A percentile compares a stretch with the other conserved stretches of the same genome.
phyloP scores from a whole-genome alignment of 768 basidiomycete genomes.

The Tephrocybe rancida region DNA sequence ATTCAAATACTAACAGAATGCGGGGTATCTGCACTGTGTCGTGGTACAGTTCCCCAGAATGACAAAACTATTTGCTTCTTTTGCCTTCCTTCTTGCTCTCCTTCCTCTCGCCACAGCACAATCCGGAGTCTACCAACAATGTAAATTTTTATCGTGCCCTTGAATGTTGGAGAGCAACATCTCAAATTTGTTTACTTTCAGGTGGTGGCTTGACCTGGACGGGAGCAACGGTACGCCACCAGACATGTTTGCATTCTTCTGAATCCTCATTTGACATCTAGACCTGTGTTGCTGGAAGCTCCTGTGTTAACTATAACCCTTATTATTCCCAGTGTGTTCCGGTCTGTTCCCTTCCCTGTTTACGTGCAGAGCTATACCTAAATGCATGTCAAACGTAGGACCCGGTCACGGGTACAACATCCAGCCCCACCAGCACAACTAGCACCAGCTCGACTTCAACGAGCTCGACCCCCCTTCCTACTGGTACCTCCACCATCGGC shows the following conservation, averaged over 20 bases:
- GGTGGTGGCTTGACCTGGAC: background rate
- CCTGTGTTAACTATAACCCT: no score
- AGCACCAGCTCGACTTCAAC: background rate
- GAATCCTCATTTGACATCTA: background rate
- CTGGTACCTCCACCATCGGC: slow-evolving; percentile 11
- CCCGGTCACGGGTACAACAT: no score
- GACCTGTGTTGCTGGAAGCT: background rate
- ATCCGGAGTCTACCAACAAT: background rate
- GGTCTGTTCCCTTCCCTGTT: no score
- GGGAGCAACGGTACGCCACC: background rate
- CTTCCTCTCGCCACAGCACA: background rate
- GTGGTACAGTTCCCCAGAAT: no score
- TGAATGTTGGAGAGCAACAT: background rate
- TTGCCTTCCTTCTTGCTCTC: background rate
- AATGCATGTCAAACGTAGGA: no score
- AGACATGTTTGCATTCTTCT: background rate
- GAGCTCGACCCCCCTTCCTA: slow-evolving; percentile 14
- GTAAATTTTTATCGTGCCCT: background rate
- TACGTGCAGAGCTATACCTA: no score
- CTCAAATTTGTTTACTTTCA: background rate
- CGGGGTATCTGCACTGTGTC: no score
- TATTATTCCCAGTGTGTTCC: no score
- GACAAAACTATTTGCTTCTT: background rate
- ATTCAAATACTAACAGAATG: no score
- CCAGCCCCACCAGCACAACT: background rate